phyloP scores from a whole-genome alignment of 495 filamentous ascomycete genomes.

The Aspergillus mulundensis region DNA sequence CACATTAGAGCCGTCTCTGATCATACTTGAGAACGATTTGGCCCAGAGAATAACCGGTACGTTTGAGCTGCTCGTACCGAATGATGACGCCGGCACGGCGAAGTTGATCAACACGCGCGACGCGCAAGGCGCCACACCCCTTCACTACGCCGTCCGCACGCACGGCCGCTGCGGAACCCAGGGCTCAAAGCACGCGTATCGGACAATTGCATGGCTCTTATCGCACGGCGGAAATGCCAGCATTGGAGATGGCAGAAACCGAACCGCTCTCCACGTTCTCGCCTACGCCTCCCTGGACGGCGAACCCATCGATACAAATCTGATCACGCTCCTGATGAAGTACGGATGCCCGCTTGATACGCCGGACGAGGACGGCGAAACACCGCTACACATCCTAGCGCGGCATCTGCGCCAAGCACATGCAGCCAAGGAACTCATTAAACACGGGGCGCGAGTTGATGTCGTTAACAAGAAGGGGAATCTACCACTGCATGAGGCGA shows the following conservation, averaged over 20 bases:
- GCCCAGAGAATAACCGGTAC: conserved; percentile 1
- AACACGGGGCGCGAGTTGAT: background rate
- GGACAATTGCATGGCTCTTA: conserved; percentile 4
- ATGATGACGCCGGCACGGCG: conserved; percentile 1
- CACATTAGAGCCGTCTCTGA: conserved; percentile 1
- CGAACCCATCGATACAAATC: conserved; percentile 5
- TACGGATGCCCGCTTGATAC: conserved; percentile 5
- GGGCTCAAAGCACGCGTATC: conserved; percentile 6
- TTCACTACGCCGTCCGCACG: conserved; percentile 9
- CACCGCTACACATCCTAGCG: background rate
- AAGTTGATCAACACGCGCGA: conserved; percentile 7
- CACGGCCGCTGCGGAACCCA: conserved; percentile 8
- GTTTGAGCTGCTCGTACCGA: conserved; percentile 11
- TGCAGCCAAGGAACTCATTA: background rate
- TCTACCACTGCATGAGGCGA: conserved; percentile 4
- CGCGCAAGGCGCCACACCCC: conserved; percentile 9
- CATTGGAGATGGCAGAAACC: conserved; percentile 7
- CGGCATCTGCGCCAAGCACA: background rate
- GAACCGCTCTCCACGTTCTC: conserved; percentile 16
- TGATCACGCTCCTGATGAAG: conserved; percentile 10
- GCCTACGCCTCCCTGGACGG: conserved; percentile 5
- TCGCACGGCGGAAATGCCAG: conserved; percentile 10
- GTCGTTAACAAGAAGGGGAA: conserved; percentile 1
- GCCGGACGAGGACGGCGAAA: background rate
- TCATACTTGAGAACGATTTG: conserved; percentile 4